phyloP scores from a whole-genome alignment of 2,329 filamentous ascomycete species.

The Sphaerulina vaccinii region DNA sequence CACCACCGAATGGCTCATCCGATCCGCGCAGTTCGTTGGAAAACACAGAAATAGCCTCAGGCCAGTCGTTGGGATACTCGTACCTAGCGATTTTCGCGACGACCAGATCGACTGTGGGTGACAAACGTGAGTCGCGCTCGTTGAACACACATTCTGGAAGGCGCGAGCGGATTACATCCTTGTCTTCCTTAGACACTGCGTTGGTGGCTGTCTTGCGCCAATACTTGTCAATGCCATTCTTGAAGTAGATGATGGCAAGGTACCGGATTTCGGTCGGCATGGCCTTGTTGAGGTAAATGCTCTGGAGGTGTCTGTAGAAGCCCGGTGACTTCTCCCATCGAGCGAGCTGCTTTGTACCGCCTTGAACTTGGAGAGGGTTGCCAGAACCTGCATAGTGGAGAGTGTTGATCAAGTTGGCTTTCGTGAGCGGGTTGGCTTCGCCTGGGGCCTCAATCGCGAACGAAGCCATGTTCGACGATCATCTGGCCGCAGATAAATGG shows the following conservation, averaged over 20 bases:
- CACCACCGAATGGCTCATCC: conserved; percentile 70
- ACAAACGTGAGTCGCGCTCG: conserved; percentile 73
- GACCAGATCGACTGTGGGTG: conserved; percentile 83
- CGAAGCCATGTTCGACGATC: conserved; percentile 21
- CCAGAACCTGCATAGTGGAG: conserved; percentile 50
- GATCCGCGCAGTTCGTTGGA: conserved; percentile 67
- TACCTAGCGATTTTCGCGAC: conserved; percentile 84
- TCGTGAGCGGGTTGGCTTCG: conserved; percentile 64
- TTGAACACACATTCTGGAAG: conserved; percentile 74
- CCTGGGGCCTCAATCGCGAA: conserved; percentile 68
- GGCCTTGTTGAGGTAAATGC: conserved; percentile 76
- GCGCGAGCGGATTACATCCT: conserved; percentile 69
- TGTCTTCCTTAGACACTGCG: conserved; percentile 67
- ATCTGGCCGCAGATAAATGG: not conserved
- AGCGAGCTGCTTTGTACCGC: conserved; percentile 53
- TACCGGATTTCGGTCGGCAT: conserved; percentile 78
- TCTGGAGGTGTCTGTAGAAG: conserved; percentile 53
- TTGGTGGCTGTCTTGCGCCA: conserved; percentile 80
- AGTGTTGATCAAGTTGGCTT: conserved; percentile 49
- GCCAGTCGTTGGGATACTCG: conserved; percentile 87
- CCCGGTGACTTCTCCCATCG: conserved; percentile 50
- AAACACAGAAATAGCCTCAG: conserved; percentile 52
- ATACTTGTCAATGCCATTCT: conserved; percentile 93
- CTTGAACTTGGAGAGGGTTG: conserved; percentile 51
- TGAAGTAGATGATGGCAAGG: conserved; percentile 88